Base-by-base conservation (phyloP, 495 filamentous ascomycete species). In the Cladorrhinum samala region DNA sequence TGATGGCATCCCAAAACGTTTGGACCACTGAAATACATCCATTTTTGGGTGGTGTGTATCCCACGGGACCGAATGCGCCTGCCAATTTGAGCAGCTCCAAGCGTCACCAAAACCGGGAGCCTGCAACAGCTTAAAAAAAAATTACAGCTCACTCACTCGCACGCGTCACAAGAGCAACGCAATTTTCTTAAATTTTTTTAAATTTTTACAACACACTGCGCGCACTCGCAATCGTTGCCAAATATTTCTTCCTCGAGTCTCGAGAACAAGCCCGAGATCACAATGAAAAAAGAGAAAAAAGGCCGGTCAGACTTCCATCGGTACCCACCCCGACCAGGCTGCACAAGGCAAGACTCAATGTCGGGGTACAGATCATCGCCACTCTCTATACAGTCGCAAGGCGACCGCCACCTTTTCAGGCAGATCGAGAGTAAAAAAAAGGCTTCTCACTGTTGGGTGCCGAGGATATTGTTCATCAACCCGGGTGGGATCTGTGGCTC, bases 251-350 rank as follows among this genome's bases (percentile, higher is more conserved):
- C 75, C 49, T 71, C 67, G 61, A 65, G 48, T 64, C 69, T 56
- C 50, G 30, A 65, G 71, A 44, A 60, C 44, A 55, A 55, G 66
- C 74, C 54, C 63, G 50, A 59, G 68, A 69, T 4, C 67, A 64
- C 58, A 78, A 74, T 58, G 73, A 78, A 75, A 77, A 72, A 72
- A 65, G 56, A 65, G 49, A 63, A 63, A 59, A 51, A 57, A 60
- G 42, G 65, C 79, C 79, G 80, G 79, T 81, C 79, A 82, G 79
- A 82, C 79, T 75, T 80, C 79, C 79, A 74, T 79, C 79, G 66
- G 64, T 63, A 72, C 77, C 79, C 79, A 79, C 79, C 79, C 77
- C 68, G 72, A 63, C 65, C 66, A 49, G 64, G 76, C 74, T 74
- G 74, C 74, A 75, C 61, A 77, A 72, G 68, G 73, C 76, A 75